Base-by-base conservation (phyloP, 2,329 filamentous ascomycete species). In the Phaeosphaeria sp. region DNA sequence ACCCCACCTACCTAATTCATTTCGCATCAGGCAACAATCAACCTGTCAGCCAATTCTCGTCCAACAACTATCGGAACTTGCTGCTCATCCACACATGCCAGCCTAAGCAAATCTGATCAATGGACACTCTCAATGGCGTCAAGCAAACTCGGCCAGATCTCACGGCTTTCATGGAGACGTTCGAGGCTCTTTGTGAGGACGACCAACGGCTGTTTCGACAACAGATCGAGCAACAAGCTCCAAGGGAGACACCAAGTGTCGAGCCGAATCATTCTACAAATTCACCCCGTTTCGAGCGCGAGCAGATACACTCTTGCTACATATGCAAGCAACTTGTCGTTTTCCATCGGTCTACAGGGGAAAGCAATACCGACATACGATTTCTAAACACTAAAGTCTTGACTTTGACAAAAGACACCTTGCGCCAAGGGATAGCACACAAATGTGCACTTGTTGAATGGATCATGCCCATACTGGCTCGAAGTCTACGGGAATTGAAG, bases 401-500 rank as follows among this genome's bases (percentile, higher is more conserved):
- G 13, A n/a, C 13, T 18, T 27, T 53, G 30, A 49, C 51, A 15
- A 57, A 53, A 57, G 50, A 57, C 20, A 33, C 25, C 15, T 21
- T 57, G 11, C 39, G 24, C 9, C 49, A 57, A 49, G 55, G 55
- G 21, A 24, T 57, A 2, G 20, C 18, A 25, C 43, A 33, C 4
- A 42, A 42, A 20, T 57, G 55, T 30, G 25, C 45, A 7, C 55
- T 57, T 15, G 45, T 57, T 13, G 27, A 53, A 53, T 57, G 55
- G 55, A 46, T 45, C 13, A 44, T 53, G 21, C 2, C 22, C 11
- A 44, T 53, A 11, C 36, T 57, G 13, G 33, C 21, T 17, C 45
- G 44, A n/a, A 20, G 46, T 11, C 25, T 57, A 6, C 25, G 17
- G 2, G 30, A 25, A 9, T 25, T 53, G 20, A 53, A 57, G 40